phyloP scores from a whole-genome alignment of 768 basidiomycete genomes.

The Lactarius pseudohatsudake region DNA sequence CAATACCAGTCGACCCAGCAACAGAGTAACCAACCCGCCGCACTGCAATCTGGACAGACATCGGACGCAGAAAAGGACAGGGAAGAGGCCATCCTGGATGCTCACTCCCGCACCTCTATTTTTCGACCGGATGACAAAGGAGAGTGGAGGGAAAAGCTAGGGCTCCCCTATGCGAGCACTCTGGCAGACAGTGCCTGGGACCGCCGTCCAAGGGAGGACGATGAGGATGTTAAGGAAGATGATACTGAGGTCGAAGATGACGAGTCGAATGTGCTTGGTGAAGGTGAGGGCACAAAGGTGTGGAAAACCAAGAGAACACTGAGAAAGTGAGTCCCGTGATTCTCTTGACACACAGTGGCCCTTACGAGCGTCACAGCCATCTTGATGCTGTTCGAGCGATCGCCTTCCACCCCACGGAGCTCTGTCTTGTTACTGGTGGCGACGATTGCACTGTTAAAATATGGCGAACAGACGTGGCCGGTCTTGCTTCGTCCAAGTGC shows the following conservation, averaged over 20 bases:
- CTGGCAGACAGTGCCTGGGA: conserved; percentile 50
- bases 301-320: conserved; percentile 89
- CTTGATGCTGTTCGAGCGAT: conserved; percentile 90
- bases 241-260: conserved; percentile 70
- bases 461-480: conserved; percentile 84
- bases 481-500: conserved; percentile 74
- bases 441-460: conserved; percentile 96
- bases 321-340: conserved; percentile 66
- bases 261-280: conserved; percentile 54
- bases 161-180: conserved; percentile 60
- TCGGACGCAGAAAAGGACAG: conserved; percentile 43
- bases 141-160: conserved; percentile 82
- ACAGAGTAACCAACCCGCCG: conserved; percentile 31
- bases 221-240: conserved; percentile 68
- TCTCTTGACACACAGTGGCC: background rate
- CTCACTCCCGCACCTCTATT: conserved; percentile 65
- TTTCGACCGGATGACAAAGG: conserved; percentile 84
- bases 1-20: conserved; percentile 34
- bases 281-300: conserved; percentile 66
- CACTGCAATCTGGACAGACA: conserved; percentile 36
- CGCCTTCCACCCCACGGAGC: conserved; percentile 83
- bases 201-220: conserved; percentile 53
- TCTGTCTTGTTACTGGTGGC: conserved; percentile 88
- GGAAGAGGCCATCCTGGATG: conserved; percentile 46
- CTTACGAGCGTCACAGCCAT: conserved; percentile 54